Base-by-base conservation (phyloP, 345 rosid species). In the Eucalyptus guilfoylei region DNA sequence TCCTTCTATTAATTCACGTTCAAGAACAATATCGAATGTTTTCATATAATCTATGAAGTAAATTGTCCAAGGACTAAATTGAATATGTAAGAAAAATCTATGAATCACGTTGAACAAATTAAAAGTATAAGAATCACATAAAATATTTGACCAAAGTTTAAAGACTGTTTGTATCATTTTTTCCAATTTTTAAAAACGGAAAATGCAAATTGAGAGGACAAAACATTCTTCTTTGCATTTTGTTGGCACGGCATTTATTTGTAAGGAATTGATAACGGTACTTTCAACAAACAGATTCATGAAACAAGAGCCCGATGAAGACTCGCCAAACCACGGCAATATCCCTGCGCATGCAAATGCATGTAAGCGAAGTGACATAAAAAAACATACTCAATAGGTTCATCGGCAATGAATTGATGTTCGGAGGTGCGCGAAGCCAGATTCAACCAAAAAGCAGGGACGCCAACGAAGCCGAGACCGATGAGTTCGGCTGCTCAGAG, bases 101-200 rank as follows among this genome's bases (percentile, higher is more conserved):
- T 4, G 1, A 1, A 52, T 0, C 58, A 52, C 2, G 2, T 52
- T 52, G 5, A 19, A 52, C 26, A 52, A 52, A 52, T 52, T 8
- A 52, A 52, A 52, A 52, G 0, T 8, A 19, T 2, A 52, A 52
- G 0, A 7, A 19, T 1, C 26, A 4, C 5, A 4, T 52, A 52
- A 52, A 9, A 52, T 52, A 52, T 52, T 52, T 5, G 0, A 21
- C 58, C 26, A 52, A 52, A 52, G 1, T 52, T 21, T 52, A 52
- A 52, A 10, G 0, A 52, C 26, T 1, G 0, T 52, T 21, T 52
- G 26, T 52, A 21, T 52, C 49, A 49, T 49, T 49, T 49, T 49
- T 13, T 49, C 49, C 49, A 49, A 49, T 14, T 49, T 49, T 49
- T 2, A 14, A 52, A 52, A 52, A 21, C 5, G 1, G 58, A 21